These are phyloP conservation scores for Kuraishia hungarica DNA, from an alignment of 805 yeast genomes.

Conservation along the genomic window DNA sequence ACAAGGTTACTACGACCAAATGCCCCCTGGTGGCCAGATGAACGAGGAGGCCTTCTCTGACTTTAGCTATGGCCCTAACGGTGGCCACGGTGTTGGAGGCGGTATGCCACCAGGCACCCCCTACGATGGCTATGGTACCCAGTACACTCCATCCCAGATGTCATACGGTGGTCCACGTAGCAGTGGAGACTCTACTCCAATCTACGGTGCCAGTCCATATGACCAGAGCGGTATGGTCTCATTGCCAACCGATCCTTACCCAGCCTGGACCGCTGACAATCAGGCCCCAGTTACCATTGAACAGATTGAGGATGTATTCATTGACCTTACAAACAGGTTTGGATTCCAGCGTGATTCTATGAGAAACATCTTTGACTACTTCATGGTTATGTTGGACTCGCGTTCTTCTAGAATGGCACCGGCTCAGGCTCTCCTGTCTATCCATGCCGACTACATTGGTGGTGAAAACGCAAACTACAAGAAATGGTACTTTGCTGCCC, in stretches of 20 bases:
- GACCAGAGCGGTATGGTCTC: slow-evolving; percentile 45
- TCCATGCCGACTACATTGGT: slow-evolving; percentile 85
- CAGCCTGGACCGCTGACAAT: slow-evolving; percentile 98
- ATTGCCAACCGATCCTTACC: slow-evolving; percentile 87
- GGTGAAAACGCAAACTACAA: slow-evolving; percentile 81
- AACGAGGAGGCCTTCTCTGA: slow-evolving; percentile 56
- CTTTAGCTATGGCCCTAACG: slow-evolving; percentile 44
- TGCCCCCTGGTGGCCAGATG: slow-evolving; percentile 19
- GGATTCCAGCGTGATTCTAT: slow-evolving; percentile 90
- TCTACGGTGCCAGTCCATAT: slow-evolving; percentile 51
- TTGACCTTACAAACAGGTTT: slow-evolving; percentile 73
- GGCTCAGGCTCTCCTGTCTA: slow-evolving; percentile 71
- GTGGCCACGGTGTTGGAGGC: slow-evolving; percentile 19
- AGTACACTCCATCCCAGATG: slow-evolving; percentile 80
- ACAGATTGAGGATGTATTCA: slow-evolving; percentile 80
- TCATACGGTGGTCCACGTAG: slow-evolving; percentile 80
- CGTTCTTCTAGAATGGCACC: slow-evolving; percentile 87
- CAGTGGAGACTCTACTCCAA: slow-evolving; percentile 92
- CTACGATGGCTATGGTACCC: slow-evolving; percentile 53
- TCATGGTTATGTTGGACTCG: slow-evolving; percentile 77
- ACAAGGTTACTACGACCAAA: slow-evolving; percentile 46
- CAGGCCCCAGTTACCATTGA: slow-evolving; percentile 80
- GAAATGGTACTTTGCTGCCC: slow-evolving; percentile 87
- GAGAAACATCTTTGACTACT: slow-evolving; percentile 87
- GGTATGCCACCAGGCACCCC: slow-evolving; percentile 43